Evolutionary conservation across 2,329 filamentous ascomycete genomes (phyloP).

Genomic region (Lachnum nothofagi): DNA sequence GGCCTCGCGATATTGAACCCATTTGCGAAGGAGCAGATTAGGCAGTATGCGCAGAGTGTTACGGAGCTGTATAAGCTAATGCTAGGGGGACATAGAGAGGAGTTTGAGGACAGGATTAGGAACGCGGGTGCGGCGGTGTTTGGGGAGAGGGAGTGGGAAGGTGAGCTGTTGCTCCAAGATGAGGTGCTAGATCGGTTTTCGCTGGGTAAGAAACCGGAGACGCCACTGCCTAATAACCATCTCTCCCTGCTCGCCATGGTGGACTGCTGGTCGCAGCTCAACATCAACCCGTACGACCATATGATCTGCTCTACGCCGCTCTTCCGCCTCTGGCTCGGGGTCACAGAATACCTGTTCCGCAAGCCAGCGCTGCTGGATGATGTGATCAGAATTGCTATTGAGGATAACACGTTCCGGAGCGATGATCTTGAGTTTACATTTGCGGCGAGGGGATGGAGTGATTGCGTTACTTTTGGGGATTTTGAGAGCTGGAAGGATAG

Average conservation of each 20-base stretch:
- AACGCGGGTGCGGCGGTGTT: conserved; percentile 73
- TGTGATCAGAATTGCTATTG: conserved; percentile 76
- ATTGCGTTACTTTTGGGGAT: conserved; percentile 84
- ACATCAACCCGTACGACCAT: conserved; percentile 95
- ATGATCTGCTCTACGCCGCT: conserved; percentile 99
- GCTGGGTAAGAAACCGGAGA: conserved; percentile 57
- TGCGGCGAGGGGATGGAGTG: conserved; percentile 90
- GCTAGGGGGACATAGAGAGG: conserved; percentile 74
- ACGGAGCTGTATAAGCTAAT: conserved; percentile 96
- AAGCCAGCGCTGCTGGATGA: conserved; percentile 76
- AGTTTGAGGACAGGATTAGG: conserved; percentile 70
- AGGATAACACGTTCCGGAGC: conserved; percentile 86
- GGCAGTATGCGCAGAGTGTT: conserved; percentile 86
- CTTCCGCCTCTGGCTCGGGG: conserved; percentile 92
- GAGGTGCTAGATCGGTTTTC: conserved; percentile 85
- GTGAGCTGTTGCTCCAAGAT: conserved; percentile 66
- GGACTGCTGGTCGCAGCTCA: conserved; percentile 93
- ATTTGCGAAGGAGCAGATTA: conserved; percentile 83
- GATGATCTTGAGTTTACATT: conserved; percentile 98
- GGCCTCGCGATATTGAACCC: conserved; percentile 96
- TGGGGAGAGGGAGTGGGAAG: conserved; percentile 48
- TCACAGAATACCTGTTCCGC: conserved; percentile 94
- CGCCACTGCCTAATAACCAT: conserved; percentile 81
- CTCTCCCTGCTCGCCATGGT: conserved; percentile 92
- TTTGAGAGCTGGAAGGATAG: conserved; percentile 90